Evolutionary conservation across 768 basidiomycete genomes (phyloP).

Genomic region (Lactifluus piperatus): DNA sequence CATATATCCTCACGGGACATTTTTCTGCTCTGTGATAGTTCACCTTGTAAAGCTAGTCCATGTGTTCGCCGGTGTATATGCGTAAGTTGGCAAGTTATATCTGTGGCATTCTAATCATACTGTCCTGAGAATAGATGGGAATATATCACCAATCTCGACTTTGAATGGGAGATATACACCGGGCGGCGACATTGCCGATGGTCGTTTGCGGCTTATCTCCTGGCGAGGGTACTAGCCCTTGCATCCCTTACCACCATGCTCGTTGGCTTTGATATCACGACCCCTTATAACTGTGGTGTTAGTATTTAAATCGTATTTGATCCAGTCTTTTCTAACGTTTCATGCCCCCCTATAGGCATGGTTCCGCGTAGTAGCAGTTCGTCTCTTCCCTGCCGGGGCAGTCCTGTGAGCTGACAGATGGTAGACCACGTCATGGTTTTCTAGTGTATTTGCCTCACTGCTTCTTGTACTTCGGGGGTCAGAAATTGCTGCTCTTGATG

Average conservation of each 20-base stretch:
- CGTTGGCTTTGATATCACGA: constrained; percentile 4
- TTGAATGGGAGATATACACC: constrained; percentile 17
- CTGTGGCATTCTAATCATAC: neutral
- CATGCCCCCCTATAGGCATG: neutral
- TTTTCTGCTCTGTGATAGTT: neutral
- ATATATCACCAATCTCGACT: constrained; percentile 9
- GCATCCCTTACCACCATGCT: neutral
- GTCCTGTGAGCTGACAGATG: neutral
- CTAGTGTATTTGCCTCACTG: constrained; percentile 5
- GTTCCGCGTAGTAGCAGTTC: neutral
- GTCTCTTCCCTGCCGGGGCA: neutral
- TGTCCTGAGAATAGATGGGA: constrained; percentile 5
- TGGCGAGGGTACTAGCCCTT: constrained; percentile 3
- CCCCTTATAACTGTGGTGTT: constrained; percentile 1
- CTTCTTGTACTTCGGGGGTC: constrained; percentile 16
- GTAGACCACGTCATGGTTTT: constrained; percentile 9
- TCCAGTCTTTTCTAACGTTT: neutral
- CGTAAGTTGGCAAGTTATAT: neutral
- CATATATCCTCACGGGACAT: neutral
- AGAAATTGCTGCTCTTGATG: neutral
- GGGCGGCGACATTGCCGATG: constrained; percentile 9
- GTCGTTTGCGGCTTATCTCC: constrained; percentile 13
- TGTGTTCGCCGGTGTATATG: constrained; percentile 9
- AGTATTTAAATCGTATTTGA: neutral
- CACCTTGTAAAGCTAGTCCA: constrained; percentile 9